phyloP scores from a whole-genome alignment of 352 stramenopile genomes.

The Achlya hypogyna region DNA sequence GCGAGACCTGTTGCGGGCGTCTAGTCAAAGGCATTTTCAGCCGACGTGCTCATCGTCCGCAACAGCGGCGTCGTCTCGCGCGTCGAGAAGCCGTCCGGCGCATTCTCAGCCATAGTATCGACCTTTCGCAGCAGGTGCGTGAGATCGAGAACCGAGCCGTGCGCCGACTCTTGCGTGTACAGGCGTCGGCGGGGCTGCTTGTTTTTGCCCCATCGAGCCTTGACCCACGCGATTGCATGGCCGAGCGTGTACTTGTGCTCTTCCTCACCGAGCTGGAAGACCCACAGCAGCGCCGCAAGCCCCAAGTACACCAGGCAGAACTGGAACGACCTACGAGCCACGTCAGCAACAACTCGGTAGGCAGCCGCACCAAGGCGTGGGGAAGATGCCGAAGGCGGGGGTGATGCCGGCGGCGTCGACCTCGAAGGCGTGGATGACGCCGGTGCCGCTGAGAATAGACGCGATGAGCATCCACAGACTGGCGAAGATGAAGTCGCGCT shows the following conservation, averaged over 20 bases:
- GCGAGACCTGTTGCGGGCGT: too few species aligned
- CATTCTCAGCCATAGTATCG: too few species aligned
- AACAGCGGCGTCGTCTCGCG: background rate
- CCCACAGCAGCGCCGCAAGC: background rate
- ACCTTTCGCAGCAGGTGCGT: background rate
- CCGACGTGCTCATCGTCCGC: background rate
- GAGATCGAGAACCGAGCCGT: background rate
- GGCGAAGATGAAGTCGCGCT: constrained; percentile 34
- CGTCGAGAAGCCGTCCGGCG: background rate
- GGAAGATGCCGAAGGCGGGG: constrained; percentile 25
- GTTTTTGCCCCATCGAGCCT: background rate
- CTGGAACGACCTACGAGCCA: too few species aligned
- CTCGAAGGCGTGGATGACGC: constrained; percentile 36
- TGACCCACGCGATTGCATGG: background rate
- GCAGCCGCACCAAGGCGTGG: background rate
- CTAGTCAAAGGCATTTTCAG: background rate
- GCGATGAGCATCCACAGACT: constrained; percentile 32
- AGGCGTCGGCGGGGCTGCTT: background rate
- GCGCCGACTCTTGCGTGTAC: background rate
- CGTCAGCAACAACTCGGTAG: too few species aligned
- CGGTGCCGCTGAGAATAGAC: constrained; percentile 25
- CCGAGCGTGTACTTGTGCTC: constrained; percentile 14
- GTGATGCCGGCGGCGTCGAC: constrained; percentile 27
- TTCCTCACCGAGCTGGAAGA: constrained; percentile 12
- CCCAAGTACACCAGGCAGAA: constrained; percentile 6